Evolutionary conservation across 768 basidiomycete genomes (phyloP).

Genomic region (Lentinus tigrinus): DNA sequence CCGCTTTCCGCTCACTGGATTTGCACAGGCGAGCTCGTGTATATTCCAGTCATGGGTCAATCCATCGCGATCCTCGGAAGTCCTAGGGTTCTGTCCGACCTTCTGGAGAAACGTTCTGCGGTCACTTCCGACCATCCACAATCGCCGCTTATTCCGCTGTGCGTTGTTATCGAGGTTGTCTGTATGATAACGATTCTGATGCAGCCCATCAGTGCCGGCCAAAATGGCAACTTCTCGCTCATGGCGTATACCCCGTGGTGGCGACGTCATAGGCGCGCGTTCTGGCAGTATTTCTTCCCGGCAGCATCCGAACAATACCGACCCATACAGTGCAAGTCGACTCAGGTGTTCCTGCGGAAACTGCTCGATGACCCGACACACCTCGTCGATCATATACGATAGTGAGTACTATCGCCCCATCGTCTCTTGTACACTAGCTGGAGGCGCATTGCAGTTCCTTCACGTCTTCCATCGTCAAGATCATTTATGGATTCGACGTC

Average conservation of each 20-base stretch:
- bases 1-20: not conserved
- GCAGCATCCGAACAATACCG: not conserved
- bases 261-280: constrained; percentile 10
- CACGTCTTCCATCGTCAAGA: not conserved
- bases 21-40: not conserved
- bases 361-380: constrained; percentile 5
- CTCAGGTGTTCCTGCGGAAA: constrained; percentile 5
- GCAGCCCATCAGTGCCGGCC: not conserved
- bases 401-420: not conserved
- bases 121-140: constrained; percentile 12
- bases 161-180: not conserved
- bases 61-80: constrained; percentile 14
- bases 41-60: not conserved
- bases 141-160: constrained; percentile 4
- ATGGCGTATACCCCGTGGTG: constrained; percentile 12
- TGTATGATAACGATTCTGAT: not conserved
- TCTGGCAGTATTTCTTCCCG: constrained; percentile 14
- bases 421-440: not conserved
- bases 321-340: constrained; percentile 1
- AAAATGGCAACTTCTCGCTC: not conserved
- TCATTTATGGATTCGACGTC: constrained; percentile 1
- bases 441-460: not conserved
- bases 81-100: constrained; percentile 13
- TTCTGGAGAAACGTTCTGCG: constrained; percentile 22
- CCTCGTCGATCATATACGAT: not conserved